These are phyloP conservation scores for Aspergillus cejpii DNA, from an alignment of 2,329 filamentous ascomycete species.

Conservation along the genomic window DNA sequence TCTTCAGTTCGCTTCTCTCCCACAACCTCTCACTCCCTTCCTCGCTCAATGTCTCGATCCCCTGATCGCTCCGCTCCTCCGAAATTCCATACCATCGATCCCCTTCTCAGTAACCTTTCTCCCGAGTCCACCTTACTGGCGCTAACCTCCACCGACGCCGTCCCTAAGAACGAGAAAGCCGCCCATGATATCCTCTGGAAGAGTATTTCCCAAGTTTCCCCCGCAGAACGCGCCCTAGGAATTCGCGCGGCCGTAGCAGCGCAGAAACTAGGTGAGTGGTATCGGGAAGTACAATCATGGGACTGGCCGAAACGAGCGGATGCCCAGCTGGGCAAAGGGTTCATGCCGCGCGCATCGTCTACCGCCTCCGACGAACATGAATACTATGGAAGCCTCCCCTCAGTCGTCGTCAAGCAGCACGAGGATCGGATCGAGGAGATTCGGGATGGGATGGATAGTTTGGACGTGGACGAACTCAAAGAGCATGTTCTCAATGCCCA, in stretches of 20 bases:
- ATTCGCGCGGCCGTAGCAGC: conserved; percentile 54
- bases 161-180: conserved; percentile 33
- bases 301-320: conserved; percentile 46
- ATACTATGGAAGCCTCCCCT: conserved; percentile 66
- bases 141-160: conserved; percentile 40
- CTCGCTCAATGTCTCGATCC: conserved; percentile 34
- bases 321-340: conserved; percentile 37
- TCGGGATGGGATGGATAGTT: conserved; percentile 40
- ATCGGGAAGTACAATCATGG: conserved; percentile 54
- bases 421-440: conserved; percentile 71
- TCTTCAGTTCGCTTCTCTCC: conserved; percentile 26
- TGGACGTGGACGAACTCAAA: conserved; percentile 69
- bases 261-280: conserved; percentile 54
- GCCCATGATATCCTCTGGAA: conserved; percentile 39
- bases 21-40: conserved; percentile 24
- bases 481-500: conserved; percentile 76
- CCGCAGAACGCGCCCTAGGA: conserved; percentile 53
- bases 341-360: conserved; percentile 27
- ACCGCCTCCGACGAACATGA: conserved; percentile 21
- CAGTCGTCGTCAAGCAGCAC: conserved; percentile 58
- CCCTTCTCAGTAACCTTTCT: conserved; percentile 48
- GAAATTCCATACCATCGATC: conserved; percentile 38
- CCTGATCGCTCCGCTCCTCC: conserved; percentile 34
- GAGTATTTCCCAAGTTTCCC: conserved; percentile 51
- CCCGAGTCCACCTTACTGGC: conserved; percentile 49